Base-by-base conservation (phyloP, 2,329 filamentous ascomycete genomes). In the Cordyceps militaris region DNA sequence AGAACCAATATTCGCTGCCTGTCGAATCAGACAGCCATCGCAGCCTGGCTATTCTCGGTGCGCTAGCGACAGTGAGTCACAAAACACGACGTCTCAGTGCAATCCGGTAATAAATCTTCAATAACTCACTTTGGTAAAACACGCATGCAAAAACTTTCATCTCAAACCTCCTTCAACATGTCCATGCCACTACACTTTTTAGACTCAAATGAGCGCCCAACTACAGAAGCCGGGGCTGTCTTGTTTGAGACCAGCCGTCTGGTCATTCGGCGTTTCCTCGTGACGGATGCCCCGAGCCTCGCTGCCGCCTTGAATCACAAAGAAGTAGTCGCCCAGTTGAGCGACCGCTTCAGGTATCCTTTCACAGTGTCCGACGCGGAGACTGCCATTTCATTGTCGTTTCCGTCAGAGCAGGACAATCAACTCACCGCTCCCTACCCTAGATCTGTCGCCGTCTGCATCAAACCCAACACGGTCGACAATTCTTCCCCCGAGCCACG, bases 311-410 rank as follows among this genome's bases (percentile, higher is more conserved):
- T 49, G 10, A 49, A 32, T 36, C 44, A 49, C 34, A 21, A 48
- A 34, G 44, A 49, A 10, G 54, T 57, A 4, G 38, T 43, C 23
- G 26, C 14, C 4, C 44, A 57, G 21, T 13, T 57, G 34, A 42
- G 44, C 7, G 42, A 49, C 21, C 42, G 44, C 21, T 56, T 65
- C 28, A 55, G 62, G 30, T 61, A 61, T n/a, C 58, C 58, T 4
- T 70, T 69, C 53, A 66, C 65, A 2, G 55, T 68, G 2, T 63
- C 65, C n/a, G 63, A 67, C 42, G 68, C 68, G 44, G 44, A 63
- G 6, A 56, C 61, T 61, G 70, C 66, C 64, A 63, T 73, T 47
- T 50, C 61, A 19, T 53, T n/a, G 9, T 46, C 63, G 4, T 52
- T 53, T 21, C 60, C 60, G 3, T 54, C 19, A 34, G 26, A 48